Conservation (phyloP, 257 asterid species). For the Orobanche coerulescens region DNA sequence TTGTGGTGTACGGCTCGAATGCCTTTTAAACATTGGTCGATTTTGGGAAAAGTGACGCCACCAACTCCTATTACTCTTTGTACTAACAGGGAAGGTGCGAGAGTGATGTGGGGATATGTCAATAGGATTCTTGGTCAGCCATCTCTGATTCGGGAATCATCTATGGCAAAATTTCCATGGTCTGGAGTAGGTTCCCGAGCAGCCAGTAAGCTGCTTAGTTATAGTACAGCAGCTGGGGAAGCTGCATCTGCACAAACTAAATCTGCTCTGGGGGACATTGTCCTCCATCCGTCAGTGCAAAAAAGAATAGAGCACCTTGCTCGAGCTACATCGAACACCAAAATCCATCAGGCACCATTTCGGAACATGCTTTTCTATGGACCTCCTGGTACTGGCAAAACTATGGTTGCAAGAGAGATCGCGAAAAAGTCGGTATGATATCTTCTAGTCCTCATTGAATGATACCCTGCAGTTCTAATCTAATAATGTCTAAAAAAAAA, state of each 20-base stretch:
- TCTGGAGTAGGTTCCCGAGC: constrained; percentile 66
- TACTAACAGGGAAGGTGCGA: constrained; percentile 83
- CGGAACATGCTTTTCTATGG: constrained; percentile 98
- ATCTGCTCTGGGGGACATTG: constrained; percentile 54
- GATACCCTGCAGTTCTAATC: too few relatives aligned
- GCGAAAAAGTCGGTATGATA: constrained; percentile 85
- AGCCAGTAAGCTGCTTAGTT: constrained; percentile 37
- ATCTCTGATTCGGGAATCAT: constrained; percentile 95
- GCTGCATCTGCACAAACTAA: constrained; percentile 41
- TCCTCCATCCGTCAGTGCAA: constrained; percentile 82
- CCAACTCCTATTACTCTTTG: neutral
- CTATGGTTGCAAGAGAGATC: constrained; percentile 96
- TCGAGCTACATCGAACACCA: constrained; percentile 93
- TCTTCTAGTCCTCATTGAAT: too few relatives aligned
- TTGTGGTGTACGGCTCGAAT: too few relatives aligned
- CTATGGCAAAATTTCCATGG: constrained; percentile 85
- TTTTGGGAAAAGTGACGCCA: neutral
- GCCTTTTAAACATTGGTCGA: too few relatives aligned
- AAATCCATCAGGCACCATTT: constrained; percentile 88
- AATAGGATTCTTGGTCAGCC: constrained; percentile 98
- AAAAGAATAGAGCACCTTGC: constrained; percentile 90
- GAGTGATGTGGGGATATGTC: constrained; percentile 89
- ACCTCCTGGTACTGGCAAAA: constrained; percentile 98
- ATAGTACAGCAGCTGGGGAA: constrained; percentile 43
- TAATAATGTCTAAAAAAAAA: neutral